A percentile compares a stretch with the other conserved stretches of the same genome.
Conservation (phyloP, 1,284 basidiomycete species). For the Leccinum angustisporum region DNA sequence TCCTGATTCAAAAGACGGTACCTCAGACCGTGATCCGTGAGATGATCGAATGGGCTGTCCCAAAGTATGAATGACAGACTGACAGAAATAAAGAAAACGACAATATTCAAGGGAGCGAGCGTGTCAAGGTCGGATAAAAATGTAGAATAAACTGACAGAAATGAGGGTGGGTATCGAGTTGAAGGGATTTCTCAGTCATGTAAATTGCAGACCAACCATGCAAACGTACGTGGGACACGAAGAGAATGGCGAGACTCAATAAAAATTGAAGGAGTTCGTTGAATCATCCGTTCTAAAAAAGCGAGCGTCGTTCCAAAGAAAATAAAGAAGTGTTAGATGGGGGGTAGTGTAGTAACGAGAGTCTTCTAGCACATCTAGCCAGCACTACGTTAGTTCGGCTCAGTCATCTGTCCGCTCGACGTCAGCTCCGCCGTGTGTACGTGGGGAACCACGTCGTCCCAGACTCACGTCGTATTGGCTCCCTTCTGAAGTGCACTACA, state of each 20-base stretch:
- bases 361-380: background rate
- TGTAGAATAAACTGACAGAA: background rate
- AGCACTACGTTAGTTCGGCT: background rate
- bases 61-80: background rate
- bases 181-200: slow-evolving; percentile 4
- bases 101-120: background rate
- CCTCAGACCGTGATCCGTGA: background rate
- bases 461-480: slow-evolving; percentile 9
- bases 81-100: background rate
- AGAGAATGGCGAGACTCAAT: background rate
- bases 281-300: slow-evolving; percentile 4
- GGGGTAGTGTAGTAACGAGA: background rate
- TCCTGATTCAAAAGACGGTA: background rate
- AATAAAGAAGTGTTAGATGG: background rate
- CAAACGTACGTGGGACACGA: background rate
- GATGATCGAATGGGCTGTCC: background rate
- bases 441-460: background rate
- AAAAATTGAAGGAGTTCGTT: background rate
- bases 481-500: slow-evolving; percentile 2
- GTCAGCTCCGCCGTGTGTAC: slow-evolving; percentile 1
- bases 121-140: background rate
- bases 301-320: background rate
- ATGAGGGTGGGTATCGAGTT: slow-evolving; percentile 15
- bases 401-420: background rate
- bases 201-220: slow-evolving; percentile 6